Base-by-base conservation (phyloP, 2,329 filamentous ascomycete species). In the Ophiocordyceps robertsii region DNA sequence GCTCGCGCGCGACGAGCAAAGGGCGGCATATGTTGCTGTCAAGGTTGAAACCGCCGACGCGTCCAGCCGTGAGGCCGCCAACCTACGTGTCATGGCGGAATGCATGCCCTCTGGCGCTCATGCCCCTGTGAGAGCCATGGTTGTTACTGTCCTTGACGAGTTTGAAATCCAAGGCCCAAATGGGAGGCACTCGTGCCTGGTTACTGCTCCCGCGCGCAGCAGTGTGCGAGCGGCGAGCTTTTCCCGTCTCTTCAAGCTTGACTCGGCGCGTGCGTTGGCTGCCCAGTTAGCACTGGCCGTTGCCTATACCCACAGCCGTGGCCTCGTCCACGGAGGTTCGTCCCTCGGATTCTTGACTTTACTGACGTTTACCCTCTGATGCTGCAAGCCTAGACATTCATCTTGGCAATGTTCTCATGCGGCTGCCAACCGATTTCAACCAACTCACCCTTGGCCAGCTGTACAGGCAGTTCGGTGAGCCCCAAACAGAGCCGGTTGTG, bases 331-430 rank as follows among this genome's bases (percentile, higher is more conserved):
- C 46, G 57, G 58, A 40, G 51, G 51, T 51, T 6, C 9, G 33
- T 36, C 33, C 24, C 4, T 19, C 33, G 7, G n/a, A 9, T 16
- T 6, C 33, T 11, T 36, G 14, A 3, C 33, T 16, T 14, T 16
- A 12, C 7, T 36, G n/a, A n/a, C n/a, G n/a, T n/a, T 36, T 16
- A 19, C 6, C 13, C 9, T 4, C 17, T 19, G n/a, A 16, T 10
- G 10, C 33, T 19, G 3, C 10, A 36, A 36, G n/a, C 17, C 29
- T 16, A 53, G 59, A 55, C 43, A 43, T 63, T 33, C 56, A 64
- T 37, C 39, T 51, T 3, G 56, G 58, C 14, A 64, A 64, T 43
- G 38, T 58, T 16, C 52, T 63, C 19, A 48, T 64, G 27, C 51
- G 36, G 11, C 27, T 38, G 32, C 42, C 49, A 5, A 48, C 45